Evolutionary conservation across 2,329 filamentous ascomycete species (phyloP).

Genomic region (Aspergillus fumigatus): DNA sequence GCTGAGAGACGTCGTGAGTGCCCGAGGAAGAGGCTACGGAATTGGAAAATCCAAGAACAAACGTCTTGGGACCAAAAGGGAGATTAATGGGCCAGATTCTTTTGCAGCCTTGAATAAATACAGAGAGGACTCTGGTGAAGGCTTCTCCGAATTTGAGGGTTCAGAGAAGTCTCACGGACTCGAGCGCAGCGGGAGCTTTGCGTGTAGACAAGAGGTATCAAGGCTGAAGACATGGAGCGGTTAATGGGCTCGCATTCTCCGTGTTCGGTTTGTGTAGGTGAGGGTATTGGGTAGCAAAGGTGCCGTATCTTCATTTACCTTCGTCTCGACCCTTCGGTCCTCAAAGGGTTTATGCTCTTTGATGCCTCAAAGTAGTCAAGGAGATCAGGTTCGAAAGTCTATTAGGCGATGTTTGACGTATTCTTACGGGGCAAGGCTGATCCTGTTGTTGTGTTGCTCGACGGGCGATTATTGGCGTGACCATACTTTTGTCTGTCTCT

Average conservation of each 20-base stretch:
- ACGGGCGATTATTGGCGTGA: neutral
- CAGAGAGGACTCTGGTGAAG: conserved; percentile 18
- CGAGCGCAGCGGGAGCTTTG: conserved; percentile 25
- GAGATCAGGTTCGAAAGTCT: neutral
- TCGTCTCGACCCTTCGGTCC: neutral
- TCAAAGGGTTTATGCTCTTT: neutral
- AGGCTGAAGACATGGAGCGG: conserved; percentile 34
- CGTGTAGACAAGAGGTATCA: conserved; percentile 34
- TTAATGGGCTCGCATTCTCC: conserved; percentile 3
- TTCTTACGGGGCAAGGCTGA: neutral
- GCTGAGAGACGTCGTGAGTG: conserved; percentile 32
- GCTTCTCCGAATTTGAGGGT: conserved; percentile 15
- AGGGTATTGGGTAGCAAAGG: neutral
- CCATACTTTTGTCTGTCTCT: neutral
- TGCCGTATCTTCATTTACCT: neutral
- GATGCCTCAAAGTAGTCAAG: neutral
- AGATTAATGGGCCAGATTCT: conserved; percentile 26
- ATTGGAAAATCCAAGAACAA: conserved; percentile 32
- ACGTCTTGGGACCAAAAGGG: conserved; percentile 28
- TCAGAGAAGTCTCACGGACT: conserved; percentile 27
- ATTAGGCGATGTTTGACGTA: neutral
- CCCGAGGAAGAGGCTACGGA: conserved; percentile 34
- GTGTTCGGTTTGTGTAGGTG: neutral
- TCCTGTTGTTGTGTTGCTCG: neutral
- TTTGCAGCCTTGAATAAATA: conserved; percentile 21